phyloP scores from a whole-genome alignment of 306 rosid species.

The Rosa chinensis region DNA sequence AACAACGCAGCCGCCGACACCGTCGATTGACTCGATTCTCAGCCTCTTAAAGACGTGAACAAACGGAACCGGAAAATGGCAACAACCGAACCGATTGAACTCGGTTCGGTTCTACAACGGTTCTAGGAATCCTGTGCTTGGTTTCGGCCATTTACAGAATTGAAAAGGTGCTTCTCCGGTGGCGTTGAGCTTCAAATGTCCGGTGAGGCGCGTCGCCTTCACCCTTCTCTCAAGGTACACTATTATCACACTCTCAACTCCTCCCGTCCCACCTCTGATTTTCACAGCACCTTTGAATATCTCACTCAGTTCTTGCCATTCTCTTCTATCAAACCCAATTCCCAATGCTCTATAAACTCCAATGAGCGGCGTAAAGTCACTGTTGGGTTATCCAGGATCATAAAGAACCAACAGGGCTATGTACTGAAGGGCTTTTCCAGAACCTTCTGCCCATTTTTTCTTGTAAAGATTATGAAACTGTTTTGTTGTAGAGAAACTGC shows the following conservation, averaged over 20 bases:
- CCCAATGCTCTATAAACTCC: slow-evolving; percentile 36
- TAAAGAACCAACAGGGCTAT: slow-evolving; percentile 43
- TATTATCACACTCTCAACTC: slow-evolving; percentile 19
- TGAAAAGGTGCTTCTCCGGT: background rate
- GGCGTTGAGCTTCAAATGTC: slow-evolving; percentile 45
- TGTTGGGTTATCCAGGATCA: slow-evolving; percentile 50
- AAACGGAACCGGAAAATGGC: too few species aligned
- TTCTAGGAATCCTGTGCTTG: too few species aligned
- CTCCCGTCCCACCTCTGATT: slow-evolving; percentile 15
- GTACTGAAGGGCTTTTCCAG: slow-evolving; percentile 48
- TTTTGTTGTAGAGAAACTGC: slow-evolving; percentile 46
- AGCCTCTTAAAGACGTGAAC: too few species aligned
- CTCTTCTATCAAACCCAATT: slow-evolving; percentile 10
- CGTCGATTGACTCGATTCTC: too few species aligned
- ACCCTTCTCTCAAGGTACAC: slow-evolving; percentile 31
- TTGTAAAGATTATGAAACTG: slow-evolving; percentile 48
- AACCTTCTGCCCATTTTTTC: slow-evolving; percentile 49
- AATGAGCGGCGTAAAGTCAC: slow-evolving; percentile 56
- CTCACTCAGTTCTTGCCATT: slow-evolving; percentile 61
- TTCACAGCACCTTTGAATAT: slow-evolving; percentile 30
- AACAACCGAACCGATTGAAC: too few species aligned
- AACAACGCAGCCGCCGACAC: too few species aligned
- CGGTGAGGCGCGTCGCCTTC: slow-evolving; percentile 35
- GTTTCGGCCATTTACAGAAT: background rate
- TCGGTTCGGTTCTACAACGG: too few species aligned